These are phyloP conservation scores for Cicer pinnatifidum DNA, from an alignment of 306 rosid species.

Conservation along the genomic window DNA sequence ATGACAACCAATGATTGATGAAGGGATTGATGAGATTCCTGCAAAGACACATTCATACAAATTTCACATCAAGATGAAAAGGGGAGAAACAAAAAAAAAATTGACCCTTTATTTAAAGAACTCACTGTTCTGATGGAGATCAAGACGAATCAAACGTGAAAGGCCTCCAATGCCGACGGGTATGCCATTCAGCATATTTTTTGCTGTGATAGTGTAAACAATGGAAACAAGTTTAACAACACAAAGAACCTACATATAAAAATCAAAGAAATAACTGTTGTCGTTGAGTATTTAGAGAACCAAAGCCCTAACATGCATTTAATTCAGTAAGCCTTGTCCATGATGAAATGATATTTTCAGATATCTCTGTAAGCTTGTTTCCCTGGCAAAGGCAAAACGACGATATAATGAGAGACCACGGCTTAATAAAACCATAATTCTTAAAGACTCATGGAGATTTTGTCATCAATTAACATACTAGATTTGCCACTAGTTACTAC, in stretches of 20 bases:
- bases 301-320: slow-evolving; percentile 68
- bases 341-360: slow-evolving; percentile 69
- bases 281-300: slow-evolving; percentile 32
- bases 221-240: slow-evolving; percentile 39
- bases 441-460: slow-evolving; percentile 24
- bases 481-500: slow-evolving; percentile 51
- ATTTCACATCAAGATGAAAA: slow-evolving; percentile 34
- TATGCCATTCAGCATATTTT: slow-evolving; percentile 67
- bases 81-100: slow-evolving; percentile 31
- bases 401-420: slow-evolving; percentile 29
- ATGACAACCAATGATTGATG: slow-evolving; percentile 69
- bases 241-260: slow-evolving; percentile 20
- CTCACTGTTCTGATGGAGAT: slow-evolving; percentile 90
- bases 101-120: slow-evolving; percentile 38
- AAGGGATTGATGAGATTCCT: slow-evolving; percentile 84
- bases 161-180: slow-evolving; percentile 84
- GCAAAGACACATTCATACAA: slow-evolving; percentile 45
- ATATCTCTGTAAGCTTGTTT: slow-evolving; percentile 71
- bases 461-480: slow-evolving; percentile 32
- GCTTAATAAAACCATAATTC: slow-evolving; percentile 27
- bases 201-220: slow-evolving; percentile 63
- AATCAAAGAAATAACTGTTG: slow-evolving; percentile 36
- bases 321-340: slow-evolving; percentile 87
- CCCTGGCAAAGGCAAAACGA: slow-evolving; percentile 59
- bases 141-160: slow-evolving; percentile 79